Base-by-base conservation (phyloP, 371 early-diverging fungal genomes). In the Fennellomyces sp. region DNA sequence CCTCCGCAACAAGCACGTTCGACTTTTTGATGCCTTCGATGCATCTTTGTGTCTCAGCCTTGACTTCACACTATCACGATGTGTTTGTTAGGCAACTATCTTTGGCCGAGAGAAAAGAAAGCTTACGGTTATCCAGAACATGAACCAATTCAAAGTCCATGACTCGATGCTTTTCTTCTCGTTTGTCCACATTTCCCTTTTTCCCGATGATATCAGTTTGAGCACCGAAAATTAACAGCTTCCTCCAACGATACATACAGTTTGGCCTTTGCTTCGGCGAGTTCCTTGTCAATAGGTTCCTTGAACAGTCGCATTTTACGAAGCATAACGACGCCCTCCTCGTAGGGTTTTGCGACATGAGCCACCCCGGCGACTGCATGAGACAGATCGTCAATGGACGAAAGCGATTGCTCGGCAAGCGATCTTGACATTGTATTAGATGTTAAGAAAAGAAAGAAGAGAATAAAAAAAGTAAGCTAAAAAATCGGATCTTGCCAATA, bases 91-190 rank as follows among this genome's bases (percentile, higher is more conserved):
- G 15, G 33, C n/a, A n/a, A n/a, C n/a, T n/a, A n/a, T n/a, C n/a
- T n/a, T n/a, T n/a, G n/a, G n/a, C n/a, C n/a, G n/a, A n/a, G n/a
- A n/a, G n/a, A n/a, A 7, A 8, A 41, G 10, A 56, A 27, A 56
- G 58, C 74, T 66, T 79, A 73, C 80, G 29, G 73, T 79, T 13
- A 71, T 5, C 49, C 63, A 68, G 11, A 56, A 45, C 55, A 76
- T 19, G 30, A 64, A 45, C 80, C 80, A 80, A 17, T 70, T 66
- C 15, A 74, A 27, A 23, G 64, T 53, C 80, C 80, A 80, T n/a
- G 58, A 58, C 23, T 80, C 64, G 25, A 80, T 45, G 15, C 36
- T 63, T 17, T 51, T 51, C 30, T 63, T 39, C 15, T 76, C 75
- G 13, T 52, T 63, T 26, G 68, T 38, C 80, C 71, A 74, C 64